These are phyloP conservation scores for Sclerotinia nivalis DNA, from an alignment of 2,329 filamentous ascomycete genomes.

Conservation along the genomic window DNA sequence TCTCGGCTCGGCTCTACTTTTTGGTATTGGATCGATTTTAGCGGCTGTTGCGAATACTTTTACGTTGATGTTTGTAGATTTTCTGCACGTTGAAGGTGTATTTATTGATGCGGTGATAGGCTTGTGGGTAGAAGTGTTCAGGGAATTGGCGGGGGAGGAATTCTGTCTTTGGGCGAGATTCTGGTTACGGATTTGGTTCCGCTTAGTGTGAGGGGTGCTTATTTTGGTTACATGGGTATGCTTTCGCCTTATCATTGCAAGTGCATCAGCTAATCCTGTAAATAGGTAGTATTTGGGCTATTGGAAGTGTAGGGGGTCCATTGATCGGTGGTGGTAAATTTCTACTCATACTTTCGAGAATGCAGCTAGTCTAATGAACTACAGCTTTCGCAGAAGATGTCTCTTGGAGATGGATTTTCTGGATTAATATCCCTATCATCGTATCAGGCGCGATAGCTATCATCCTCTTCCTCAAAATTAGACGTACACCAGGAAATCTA, in stretches of 20 bases:
- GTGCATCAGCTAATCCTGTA: neutral
- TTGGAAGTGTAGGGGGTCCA: constrained; percentile 56
- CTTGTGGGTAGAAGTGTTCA: constrained; percentile 48
- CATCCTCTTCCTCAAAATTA: constrained; percentile 36
- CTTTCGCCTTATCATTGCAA: neutral
- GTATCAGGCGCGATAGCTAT: constrained; percentile 34
- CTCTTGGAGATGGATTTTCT: constrained; percentile 65
- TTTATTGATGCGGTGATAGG: constrained; percentile 28
- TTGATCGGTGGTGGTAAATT: constrained; percentile 48
- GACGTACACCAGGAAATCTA: constrained; percentile 31
- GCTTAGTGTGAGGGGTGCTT: constrained; percentile 46
- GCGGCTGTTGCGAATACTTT: constrained; percentile 44
- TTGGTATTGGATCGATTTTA: constrained; percentile 45
- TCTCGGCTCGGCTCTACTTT: constrained; percentile 39
- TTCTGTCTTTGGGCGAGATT: constrained; percentile 50
- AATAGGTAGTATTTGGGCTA: constrained; percentile 48
- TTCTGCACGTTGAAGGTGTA: neutral
- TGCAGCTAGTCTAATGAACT: neutral
- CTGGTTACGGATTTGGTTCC: constrained; percentile 50
- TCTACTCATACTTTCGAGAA: neutral
- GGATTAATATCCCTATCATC: constrained; percentile 43
- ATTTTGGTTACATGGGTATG: constrained; percentile 41
- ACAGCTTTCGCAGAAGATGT: constrained; percentile 52
- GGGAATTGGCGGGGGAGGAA: constrained; percentile 54
- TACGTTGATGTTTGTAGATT: constrained; percentile 37